Evolutionary conservation across 768 basidiomycete genomes (phyloP).

Genomic region (Melanogaster broomeanus): DNA sequence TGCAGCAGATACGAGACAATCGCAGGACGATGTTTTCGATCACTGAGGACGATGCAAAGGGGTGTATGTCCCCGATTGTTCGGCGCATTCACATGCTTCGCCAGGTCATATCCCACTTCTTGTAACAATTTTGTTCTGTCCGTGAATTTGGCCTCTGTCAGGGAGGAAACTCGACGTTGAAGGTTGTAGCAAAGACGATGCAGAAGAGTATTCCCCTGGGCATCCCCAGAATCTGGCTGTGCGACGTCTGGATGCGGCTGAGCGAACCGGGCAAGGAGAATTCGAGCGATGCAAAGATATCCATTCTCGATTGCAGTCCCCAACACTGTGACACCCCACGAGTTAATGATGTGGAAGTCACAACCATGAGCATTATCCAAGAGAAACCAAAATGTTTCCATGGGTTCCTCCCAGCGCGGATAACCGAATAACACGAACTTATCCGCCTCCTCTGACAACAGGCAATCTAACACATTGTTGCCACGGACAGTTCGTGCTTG

Average conservation of each 20-base stretch:
- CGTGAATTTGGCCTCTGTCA: neutral
- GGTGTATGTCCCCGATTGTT: neutral
- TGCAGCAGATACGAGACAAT: neutral
- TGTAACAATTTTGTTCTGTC: neutral
- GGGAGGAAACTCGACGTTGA: too few relatives aligned
- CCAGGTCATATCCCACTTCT: neutral
- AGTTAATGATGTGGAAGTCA: neutral
- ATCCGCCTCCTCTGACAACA: neutral
- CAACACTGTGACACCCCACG: too few relatives aligned
- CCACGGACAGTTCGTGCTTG: neutral
- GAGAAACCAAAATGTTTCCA: neutral
- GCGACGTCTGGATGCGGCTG: neutral
- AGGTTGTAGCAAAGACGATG: neutral
- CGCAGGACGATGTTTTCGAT: neutral
- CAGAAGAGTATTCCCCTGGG: neutral
- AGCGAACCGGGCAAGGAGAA: neutral
- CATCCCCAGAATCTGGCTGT: neutral
- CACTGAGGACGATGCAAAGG: neutral
- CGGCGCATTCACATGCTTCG: neutral
- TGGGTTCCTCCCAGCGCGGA: too few relatives aligned
- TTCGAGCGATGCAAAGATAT: neutral
- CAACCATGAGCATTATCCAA: neutral
- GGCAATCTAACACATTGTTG: neutral
- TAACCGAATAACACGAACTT: too few relatives aligned
- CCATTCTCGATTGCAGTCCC: too few relatives aligned